Base-by-base conservation (phyloP, 1,284 basidiomycete species). In the Sporisorium sorghi region DNA sequence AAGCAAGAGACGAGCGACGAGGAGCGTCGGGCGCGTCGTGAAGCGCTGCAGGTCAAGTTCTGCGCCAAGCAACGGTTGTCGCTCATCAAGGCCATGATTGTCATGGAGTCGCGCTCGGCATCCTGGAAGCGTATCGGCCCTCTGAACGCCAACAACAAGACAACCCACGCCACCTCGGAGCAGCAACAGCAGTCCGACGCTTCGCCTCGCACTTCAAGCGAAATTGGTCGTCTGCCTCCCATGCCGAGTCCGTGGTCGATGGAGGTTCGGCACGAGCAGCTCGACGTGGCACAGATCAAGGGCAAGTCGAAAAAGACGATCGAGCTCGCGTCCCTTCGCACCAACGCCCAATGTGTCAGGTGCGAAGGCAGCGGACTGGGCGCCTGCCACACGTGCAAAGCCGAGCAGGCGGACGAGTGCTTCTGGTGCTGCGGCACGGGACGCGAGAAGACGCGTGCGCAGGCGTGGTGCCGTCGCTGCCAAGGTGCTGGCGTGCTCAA, bases 351-450 rank as follows among this genome's bases (percentile, higher is more conserved):
- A 19, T 80, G 78, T 28, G 39, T 51, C 57, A 70, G 64, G 42
- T 78, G 76, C 52, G 48, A 68, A 10, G 76, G 76, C 8, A 57
- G 43, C 28, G 56, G 70, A 23, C 32, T 58, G 0, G 68, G 62
- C n/a, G 21, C 52, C 5, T 80, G 76, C 66, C 30, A 51, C 26
- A 65, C 67, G 4, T 78, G 77, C 67, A 75, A 65, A 42, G 71
- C 63, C 1, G 70, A 73, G 39, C 40, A 70, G 32, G 73, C 78
- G 10, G 78, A 80, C 53, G 74, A 75, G 49, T 79, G 78, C 63
- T 80, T 73, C 64, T 80, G 78, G 78, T 80, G 78, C 56, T 52
- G 48, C 11, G 77, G 78, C n/a, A 76, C 70, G 0, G 78, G 78
- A 14, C 60, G 63, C 14, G 70, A 74, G 35, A 79, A 79, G 75